Conservation (phyloP, 192 early-diverging fungal species). For the Coemansia sp. region DNA sequence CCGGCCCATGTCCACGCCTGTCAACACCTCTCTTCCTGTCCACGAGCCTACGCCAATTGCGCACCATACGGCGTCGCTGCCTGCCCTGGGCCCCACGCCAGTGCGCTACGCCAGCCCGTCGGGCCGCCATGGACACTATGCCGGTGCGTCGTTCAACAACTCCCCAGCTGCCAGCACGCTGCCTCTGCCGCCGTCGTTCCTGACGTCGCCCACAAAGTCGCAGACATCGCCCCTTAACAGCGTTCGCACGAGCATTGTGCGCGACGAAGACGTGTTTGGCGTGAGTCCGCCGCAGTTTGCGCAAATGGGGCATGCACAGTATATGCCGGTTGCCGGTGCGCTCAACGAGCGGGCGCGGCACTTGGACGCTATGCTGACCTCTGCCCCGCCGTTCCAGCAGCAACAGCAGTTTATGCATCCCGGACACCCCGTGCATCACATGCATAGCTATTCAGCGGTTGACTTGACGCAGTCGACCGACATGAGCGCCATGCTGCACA, state of each 20-base stretch:
- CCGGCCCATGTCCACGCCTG: slow-evolving; percentile 13
- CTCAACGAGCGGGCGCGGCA: slow-evolving; percentile 43
- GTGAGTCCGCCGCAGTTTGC: background rate
- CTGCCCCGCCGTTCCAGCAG: background rate
- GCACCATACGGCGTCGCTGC: slow-evolving; percentile 5
- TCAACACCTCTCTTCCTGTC: background rate
- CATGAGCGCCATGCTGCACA: slow-evolving; percentile 41
- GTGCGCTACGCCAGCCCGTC: slow-evolving; percentile 3
- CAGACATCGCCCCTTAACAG: background rate
- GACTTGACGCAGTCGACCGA: slow-evolving; percentile 27
- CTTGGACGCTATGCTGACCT: slow-evolving; percentile 32
- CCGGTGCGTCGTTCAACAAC: slow-evolving; percentile 52
- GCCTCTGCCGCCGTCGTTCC: slow-evolving; percentile 42
- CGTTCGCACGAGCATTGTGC: slow-evolving; percentile 2
- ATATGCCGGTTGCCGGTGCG: slow-evolving; percentile 11
- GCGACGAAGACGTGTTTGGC: slow-evolving; percentile 45
- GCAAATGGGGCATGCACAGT: background rate
- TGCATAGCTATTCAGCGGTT: slow-evolving; percentile 21
- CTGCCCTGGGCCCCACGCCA: background rate
- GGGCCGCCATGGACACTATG: slow-evolving; percentile 27
- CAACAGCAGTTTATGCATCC: background rate
- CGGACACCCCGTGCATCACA: background rate
- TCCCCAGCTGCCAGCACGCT: slow-evolving; percentile 45
- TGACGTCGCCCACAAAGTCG: slow-evolving; percentile 23
- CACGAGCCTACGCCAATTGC: background rate